phyloP scores from a whole-genome alignment of 768 basidiomycete genomes.

The Scleroderma citrinum region DNA sequence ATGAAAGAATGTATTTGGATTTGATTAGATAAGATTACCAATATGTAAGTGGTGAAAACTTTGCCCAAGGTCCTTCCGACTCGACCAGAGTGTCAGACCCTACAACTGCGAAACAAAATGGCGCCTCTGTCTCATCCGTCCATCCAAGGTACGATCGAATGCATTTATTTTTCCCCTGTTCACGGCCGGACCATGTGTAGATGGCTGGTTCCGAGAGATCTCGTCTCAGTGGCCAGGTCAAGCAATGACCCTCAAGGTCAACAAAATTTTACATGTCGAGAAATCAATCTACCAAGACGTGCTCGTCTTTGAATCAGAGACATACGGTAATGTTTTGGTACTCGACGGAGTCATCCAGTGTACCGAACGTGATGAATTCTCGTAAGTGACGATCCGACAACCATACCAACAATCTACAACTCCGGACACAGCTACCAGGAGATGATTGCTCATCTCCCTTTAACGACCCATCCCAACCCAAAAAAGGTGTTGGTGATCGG shows the following conservation, averaged over 20 bases:
- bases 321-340: constrained; percentile 94
- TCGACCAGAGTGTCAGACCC: too few species aligned
- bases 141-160: constrained; percentile 39
- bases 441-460: constrained; percentile 98
- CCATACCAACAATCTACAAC: neutral
- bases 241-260: constrained; percentile 95
- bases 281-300: constrained; percentile 95
- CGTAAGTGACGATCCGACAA: constrained; percentile 47
- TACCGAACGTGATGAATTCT: constrained; percentile 98
- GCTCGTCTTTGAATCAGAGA: constrained; percentile 93
- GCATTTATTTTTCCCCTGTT: too few species aligned
- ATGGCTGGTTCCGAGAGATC: constrained; percentile 96
- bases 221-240: constrained; percentile 96
- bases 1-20: too few species aligned
- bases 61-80: too few species aligned
- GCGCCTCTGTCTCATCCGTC: constrained; percentile 50
- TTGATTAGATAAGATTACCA: too few species aligned
- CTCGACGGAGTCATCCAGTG: constrained; percentile 95
- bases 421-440: constrained; percentile 78
- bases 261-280: constrained; percentile 91
- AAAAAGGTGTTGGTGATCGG: constrained; percentile 96
- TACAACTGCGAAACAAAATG: constrained; percentile 27
- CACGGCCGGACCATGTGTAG: constrained; percentile 31
- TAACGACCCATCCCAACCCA: constrained; percentile 94
- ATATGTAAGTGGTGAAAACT: too few species aligned